Evolutionary conservation across 306 rosid species (phyloP).

Genomic region (Styphnolobium japonicum): DNA sequence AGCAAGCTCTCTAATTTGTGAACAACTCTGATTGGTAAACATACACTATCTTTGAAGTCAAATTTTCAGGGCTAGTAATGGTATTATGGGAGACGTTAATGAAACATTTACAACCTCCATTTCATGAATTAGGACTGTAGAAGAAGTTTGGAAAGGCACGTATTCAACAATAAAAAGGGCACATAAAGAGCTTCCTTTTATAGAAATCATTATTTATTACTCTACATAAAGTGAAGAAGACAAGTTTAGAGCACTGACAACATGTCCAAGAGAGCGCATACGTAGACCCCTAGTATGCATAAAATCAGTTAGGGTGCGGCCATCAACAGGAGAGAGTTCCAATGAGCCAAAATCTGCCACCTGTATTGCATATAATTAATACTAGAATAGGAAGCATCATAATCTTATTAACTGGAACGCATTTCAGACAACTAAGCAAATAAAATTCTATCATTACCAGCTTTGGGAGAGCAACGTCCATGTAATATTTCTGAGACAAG

Average conservation of each 20-base stretch:
- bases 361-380: slow-evolving; percentile 44
- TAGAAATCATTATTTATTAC: not conserved
- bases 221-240: not conserved
- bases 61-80: not conserved
- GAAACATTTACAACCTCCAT: not conserved
- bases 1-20: not conserved
- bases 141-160: slow-evolving; percentile 3
- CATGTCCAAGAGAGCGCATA: slow-evolving; percentile 84
- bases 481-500: slow-evolving; percentile 69
- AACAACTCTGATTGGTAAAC: not conserved
- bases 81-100: not conserved
- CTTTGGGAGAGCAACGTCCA: slow-evolving; percentile 84
- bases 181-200: not conserved
- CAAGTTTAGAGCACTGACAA: slow-evolving; percentile 56
- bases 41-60: not conserved
- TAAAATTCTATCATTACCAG: slow-evolving; percentile 54
- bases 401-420: slow-evolving; percentile 19
- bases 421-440: slow-evolving; percentile 16
- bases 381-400: slow-evolving; percentile 31
- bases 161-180: not conserved
- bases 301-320: slow-evolving; percentile 87
- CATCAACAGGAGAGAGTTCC: slow-evolving; percentile 92
- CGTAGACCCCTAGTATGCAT: slow-evolving; percentile 90
- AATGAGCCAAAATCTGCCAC: slow-evolving; percentile 91
- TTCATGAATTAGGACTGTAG: not conserved